Evolutionary conservation across 345 rosid genomes (phyloP).

Genomic region (Eucalyptus pauciflora): DNA sequence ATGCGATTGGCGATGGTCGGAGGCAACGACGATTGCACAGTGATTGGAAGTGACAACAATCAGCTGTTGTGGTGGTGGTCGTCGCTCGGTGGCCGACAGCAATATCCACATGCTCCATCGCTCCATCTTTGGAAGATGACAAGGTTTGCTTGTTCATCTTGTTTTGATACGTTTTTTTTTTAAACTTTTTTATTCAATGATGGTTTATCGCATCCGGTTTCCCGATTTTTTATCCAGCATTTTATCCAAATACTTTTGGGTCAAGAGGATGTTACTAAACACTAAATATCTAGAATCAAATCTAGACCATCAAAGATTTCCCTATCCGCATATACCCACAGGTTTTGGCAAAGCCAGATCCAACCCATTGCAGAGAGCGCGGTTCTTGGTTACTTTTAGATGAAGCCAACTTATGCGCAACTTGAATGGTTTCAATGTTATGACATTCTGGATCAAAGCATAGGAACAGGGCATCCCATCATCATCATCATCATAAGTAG

Average conservation of each 20-base stretch:
- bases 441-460: slow-evolving; percentile 41
- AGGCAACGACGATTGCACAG: too few relatives aligned
- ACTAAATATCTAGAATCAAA: not conserved
- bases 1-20: too few relatives aligned
- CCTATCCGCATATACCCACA: not conserved
- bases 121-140: not conserved
- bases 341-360: slow-evolving; percentile 19
- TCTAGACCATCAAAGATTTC: not conserved
- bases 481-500: slow-evolving; percentile 18
- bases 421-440: slow-evolving; percentile 36
- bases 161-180: too few relatives aligned
- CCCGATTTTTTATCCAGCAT: too few relatives aligned
- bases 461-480: slow-evolving; percentile 23
- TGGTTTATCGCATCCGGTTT: too few relatives aligned
- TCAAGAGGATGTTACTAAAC: not conserved
- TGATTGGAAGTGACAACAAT: too few relatives aligned
- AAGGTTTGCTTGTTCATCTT: too few relatives aligned
- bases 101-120: not conserved
- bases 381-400: slow-evolving; percentile 31
- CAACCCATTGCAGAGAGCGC: slow-evolving; percentile 36
- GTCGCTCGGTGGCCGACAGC: not conserved
- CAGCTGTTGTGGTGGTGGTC: not conserved
- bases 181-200: too few relatives aligned
- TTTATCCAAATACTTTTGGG: not conserved
- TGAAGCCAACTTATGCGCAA: slow-evolving; percentile 50